Base-by-base conservation (phyloP, 495 filamentous ascomycete genomes). In the Aspergillus conjunctus region DNA sequence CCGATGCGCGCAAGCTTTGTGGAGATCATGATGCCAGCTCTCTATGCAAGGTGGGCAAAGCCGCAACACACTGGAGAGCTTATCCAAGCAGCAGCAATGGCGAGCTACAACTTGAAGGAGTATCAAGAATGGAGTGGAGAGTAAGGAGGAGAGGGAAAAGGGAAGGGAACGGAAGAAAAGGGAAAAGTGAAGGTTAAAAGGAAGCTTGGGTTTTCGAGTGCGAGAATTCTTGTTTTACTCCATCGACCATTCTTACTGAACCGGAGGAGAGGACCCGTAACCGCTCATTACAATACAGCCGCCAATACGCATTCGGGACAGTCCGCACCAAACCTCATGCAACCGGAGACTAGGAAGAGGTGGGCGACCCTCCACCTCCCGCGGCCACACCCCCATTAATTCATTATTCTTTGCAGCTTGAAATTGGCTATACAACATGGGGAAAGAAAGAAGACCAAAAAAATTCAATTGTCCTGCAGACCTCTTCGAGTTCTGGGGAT, bases 1-100 rank as follows among this genome's bases (percentile, higher is more conserved):
- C 79, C 80, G 68, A 79, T 68, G 74, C 81, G 81, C 77, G 78
- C 77, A 67, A 85, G 73, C 71, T 77, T 77, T 68, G 81, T 74
- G 65, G 80, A 76, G 66, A 85, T 81, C 82, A 85, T 85, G 63
- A 68, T 82, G 74, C 60, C 71, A 77, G 75, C 70, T 75, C 70
- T 74, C 71, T 71, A 69, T 67, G 58, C 62, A 62, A 68, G 59
- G 53, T 60, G 60, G 59, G 70, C 66, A 59, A 63, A 55, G 57
- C 68, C 62, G 66, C 66, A 66, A 71, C 69, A 73, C 75, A 73
- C 75, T 68, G 68, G 65, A 68, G 63, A 62, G 65, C 62, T 52
- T 62, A 72, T 68, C 68, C 66, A 72, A 64, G 69, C 59, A 68
- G 65, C 69, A 74, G 63, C 56, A 46, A 56, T 21, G 63, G 78